phyloP scores from a whole-genome alignment of 2,329 filamentous ascomycete species.

The Colletotrichum falcatum region DNA sequence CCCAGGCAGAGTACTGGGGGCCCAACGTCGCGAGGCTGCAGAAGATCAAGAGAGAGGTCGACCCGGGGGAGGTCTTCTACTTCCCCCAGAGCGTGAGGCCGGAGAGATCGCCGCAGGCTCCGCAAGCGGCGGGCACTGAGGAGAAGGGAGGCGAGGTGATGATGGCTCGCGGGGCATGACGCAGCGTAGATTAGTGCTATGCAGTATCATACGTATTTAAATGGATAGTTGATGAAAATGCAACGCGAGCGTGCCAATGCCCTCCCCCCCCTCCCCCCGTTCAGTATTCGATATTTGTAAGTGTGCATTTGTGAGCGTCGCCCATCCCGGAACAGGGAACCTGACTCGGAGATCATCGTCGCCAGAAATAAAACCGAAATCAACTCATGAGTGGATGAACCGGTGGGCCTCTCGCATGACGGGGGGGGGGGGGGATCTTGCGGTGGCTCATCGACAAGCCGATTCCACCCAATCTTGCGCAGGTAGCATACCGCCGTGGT shows the following conservation, averaged over 20 bases:
- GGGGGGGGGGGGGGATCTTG: too few species aligned
- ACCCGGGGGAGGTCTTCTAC: slow-evolving; percentile 55
- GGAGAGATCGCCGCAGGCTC: too few species aligned
- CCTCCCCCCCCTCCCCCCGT: too few species aligned
- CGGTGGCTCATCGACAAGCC: too few species aligned
- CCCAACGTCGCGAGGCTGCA: slow-evolving; percentile 49
- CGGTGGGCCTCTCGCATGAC: background rate
- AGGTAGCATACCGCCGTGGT: too few species aligned
- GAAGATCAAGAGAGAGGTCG: slow-evolving; percentile 51
- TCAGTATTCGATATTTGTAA: background rate
- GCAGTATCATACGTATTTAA: too few species aligned
- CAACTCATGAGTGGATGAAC: background rate
- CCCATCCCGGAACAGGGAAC: background rate
- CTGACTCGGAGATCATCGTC: slow-evolving; percentile 14
- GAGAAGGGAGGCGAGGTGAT: too few species aligned
- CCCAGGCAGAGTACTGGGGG: slow-evolving; percentile 53
- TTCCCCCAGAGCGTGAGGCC: slow-evolving; percentile 52
- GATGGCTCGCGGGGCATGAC: too few species aligned
- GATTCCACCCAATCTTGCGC: too few species aligned
- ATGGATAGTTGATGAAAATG: too few species aligned
- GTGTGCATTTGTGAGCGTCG: background rate
- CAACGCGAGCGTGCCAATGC: background rate
- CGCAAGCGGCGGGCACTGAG: background rate
- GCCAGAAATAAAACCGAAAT: too few species aligned
- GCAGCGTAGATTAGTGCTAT: too few species aligned